Evolutionary conservation across 257 asterid genomes (phyloP).

Genomic region (Vinca minor): DNA sequence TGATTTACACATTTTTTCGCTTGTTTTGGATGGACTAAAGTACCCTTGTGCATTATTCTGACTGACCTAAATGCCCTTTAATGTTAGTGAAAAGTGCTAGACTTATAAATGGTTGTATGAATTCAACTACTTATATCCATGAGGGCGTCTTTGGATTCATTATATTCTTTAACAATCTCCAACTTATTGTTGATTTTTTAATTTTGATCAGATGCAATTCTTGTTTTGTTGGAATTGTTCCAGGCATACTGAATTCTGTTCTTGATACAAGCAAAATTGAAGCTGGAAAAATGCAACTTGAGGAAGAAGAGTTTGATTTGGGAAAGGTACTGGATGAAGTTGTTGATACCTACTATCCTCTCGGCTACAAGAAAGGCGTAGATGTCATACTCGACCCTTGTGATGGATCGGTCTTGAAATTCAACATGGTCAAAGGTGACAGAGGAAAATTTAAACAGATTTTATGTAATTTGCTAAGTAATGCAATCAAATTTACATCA

Average conservation of each 20-base stretch:
- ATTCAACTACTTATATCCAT: too few species aligned
- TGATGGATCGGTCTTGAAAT: conserved; percentile 40
- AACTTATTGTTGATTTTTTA: neutral
- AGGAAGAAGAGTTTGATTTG: conserved; percentile 55
- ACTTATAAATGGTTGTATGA: neutral
- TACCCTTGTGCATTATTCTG: too few species aligned
- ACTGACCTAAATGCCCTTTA: too few species aligned
- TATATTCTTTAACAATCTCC: neutral
- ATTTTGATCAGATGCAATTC: neutral
- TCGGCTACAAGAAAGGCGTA: conserved; percentile 53
- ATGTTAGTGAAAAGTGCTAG: too few species aligned
- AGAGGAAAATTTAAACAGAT: conserved; percentile 50
- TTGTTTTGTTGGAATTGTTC: neutral
- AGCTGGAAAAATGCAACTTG: conserved; percentile 63
- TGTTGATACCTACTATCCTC: conserved; percentile 52
- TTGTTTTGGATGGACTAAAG: too few species aligned
- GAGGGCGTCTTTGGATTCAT: too few species aligned
- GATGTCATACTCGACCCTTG: conserved; percentile 53
- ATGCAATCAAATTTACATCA: conserved; percentile 59
- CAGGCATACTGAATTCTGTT: conserved; percentile 58
- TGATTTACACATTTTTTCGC: too few species aligned
- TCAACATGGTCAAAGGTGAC: conserved; percentile 42
- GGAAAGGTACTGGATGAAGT: conserved; percentile 53
- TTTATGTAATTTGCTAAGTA: conserved; percentile 52
- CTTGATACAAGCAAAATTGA: conserved; percentile 66